These are phyloP conservation scores for Nectriaceae sp. DNA, from an alignment of 2,329 filamentous ascomycete genomes.

Conservation along the genomic window DNA sequence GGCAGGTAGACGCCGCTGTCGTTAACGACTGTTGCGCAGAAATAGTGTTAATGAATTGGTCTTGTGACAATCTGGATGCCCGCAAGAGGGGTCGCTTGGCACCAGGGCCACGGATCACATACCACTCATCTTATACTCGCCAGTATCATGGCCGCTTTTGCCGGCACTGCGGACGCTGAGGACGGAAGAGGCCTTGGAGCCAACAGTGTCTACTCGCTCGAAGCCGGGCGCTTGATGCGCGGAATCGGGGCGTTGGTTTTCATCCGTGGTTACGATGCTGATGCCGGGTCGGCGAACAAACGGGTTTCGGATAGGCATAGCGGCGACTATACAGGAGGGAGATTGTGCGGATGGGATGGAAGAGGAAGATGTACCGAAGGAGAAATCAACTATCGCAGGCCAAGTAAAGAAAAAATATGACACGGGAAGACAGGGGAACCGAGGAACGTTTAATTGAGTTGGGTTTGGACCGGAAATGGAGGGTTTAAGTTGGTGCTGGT, in stretches of 20 bases:
- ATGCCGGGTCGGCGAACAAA: conserved; percentile 62
- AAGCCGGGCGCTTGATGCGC: conserved; percentile 43
- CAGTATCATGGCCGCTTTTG: conserved; percentile 59
- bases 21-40: conserved; percentile 72
- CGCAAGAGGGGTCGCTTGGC: background rate
- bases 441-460: background rate
- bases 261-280: conserved; percentile 47
- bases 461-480: background rate
- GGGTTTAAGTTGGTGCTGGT: background rate
- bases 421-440: background rate
- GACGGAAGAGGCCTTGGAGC: conserved; percentile 62
- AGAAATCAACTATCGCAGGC: background rate
- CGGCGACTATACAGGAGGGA: conserved; percentile 13
- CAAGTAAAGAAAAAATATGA: background rate
- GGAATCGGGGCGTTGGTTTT: conserved; percentile 52
- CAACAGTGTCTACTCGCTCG: conserved; percentile 63
- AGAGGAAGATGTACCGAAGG: background rate
- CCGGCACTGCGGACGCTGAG: conserved; percentile 60
- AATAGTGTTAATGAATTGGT: conserved; percentile 27
- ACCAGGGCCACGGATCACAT: conserved; percentile 35
- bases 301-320: conserved; percentile 74
- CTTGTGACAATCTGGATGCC: conserved; percentile 16
- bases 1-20: conserved; percentile 94
- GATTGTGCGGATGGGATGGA: background rate
- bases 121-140: conserved; percentile 82